These are phyloP conservation scores for Ceratorhiza oryzae-sativae DNA, from an alignment of 1,284 basidiomycete genomes.

Conservation along the genomic window DNA sequence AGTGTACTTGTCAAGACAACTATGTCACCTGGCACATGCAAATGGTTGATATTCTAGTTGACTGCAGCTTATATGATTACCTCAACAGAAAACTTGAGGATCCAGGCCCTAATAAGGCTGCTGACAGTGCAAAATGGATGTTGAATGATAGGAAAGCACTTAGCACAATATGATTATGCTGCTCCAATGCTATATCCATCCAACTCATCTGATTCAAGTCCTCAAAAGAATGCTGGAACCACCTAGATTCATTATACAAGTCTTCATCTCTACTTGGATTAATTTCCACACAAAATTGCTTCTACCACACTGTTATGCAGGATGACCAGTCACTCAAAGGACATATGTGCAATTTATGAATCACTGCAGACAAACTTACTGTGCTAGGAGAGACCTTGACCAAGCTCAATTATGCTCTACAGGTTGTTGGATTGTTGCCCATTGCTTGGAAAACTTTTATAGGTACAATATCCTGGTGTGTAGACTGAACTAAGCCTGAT, in stretches of 20 bases:
- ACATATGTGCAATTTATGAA: conserved; percentile 15
- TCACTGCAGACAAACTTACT: neutral
- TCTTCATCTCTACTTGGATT: neutral
- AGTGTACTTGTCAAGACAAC: conserved; percentile 9
- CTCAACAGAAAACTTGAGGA: neutral
- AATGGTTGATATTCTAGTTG: conserved; percentile 8
- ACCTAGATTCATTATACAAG: neutral
- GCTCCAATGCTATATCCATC: neutral
- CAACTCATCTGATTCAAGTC: neutral
- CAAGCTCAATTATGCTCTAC: conserved; percentile 13
- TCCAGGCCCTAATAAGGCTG: neutral
- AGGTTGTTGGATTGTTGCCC: conserved; percentile 9
- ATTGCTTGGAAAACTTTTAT: conserved; percentile 7
- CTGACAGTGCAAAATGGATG: conserved; percentile 1
- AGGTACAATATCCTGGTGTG: conserved; percentile 10
- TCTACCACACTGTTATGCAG: conserved; percentile 6
- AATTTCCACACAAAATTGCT: neutral
- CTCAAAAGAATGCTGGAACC: conserved; percentile 9
- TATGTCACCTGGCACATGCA: conserved; percentile 15
- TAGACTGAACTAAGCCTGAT: neutral
- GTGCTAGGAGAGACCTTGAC: neutral
- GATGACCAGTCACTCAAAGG: conserved; percentile 13
- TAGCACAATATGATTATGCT: neutral
- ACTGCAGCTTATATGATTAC: conserved; percentile 1
- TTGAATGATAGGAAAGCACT: conserved; percentile 8